These are phyloP conservation scores for Hyphodiscus hymeniophilus DNA, from an alignment of 495 filamentous ascomycete species.

Conservation along the genomic window DNA sequence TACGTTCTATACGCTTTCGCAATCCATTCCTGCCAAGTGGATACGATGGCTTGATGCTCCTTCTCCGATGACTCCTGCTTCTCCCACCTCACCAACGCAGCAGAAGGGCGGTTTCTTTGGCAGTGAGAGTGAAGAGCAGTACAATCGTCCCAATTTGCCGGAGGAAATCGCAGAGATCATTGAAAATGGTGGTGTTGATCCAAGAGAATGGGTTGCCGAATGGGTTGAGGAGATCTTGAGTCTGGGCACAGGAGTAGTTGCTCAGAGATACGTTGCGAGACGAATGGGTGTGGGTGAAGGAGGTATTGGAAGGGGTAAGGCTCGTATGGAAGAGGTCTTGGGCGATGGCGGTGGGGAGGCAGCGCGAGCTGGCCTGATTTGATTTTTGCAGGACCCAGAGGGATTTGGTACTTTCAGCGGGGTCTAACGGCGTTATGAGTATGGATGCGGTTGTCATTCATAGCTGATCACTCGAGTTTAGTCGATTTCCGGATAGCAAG, in stretches of 20 bases:
- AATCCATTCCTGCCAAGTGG: conserved; percentile 80
- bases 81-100: conserved; percentile 25
- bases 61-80: conserved; percentile 38
- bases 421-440: neutral
- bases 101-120: conserved; percentile 27
- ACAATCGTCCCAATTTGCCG: conserved; percentile 43
- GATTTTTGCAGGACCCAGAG: conserved; percentile 17
- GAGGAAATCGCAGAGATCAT: conserved; percentile 84
- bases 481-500: no score
- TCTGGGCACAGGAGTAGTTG: conserved; percentile 72
- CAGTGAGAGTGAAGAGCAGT: conserved; percentile 14
- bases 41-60: conserved; percentile 85
- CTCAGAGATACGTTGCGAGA: conserved; percentile 92
- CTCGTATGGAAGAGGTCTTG: conserved; percentile 59
- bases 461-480: no score
- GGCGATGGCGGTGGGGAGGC: conserved; percentile 75
- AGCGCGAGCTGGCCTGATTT: conserved; percentile 55
- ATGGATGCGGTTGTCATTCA: no score
- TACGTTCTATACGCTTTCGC: conserved; percentile 74
- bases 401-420: conserved; percentile 4
- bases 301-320: conserved; percentile 72
- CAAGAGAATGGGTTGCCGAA: conserved; percentile 92
- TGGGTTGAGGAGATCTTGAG: conserved; percentile 91
- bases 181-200: conserved; percentile 82
- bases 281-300: conserved; percentile 93